Evolutionary conservation across 306 rosid genomes (phyloP), one percentile per base, ranked within the genome.

Genomic region (Sphenostylis stenocarpa): DNA sequence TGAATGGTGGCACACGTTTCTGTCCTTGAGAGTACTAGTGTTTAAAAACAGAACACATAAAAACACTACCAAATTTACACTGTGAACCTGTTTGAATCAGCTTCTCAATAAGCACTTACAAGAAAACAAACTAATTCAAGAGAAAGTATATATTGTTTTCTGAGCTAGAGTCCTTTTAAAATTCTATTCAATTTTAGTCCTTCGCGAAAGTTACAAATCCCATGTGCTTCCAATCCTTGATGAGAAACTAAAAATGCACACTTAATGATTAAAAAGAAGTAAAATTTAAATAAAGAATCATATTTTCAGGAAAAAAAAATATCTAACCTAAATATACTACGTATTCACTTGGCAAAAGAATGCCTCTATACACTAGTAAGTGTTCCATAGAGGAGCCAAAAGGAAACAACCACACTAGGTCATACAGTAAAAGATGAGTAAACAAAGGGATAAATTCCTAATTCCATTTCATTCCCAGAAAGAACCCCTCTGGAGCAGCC

Each of bases 401-500:
- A 26, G 5, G 51, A 26, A 67, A 28, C 26, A 67, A 28, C 45
- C 72, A 76, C n/a, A 77, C 14, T 39, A 28, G 78, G 69, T 53
- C 49, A 43, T 21, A 7, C 3, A 4, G 17, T 8, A 74, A 24
- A 39, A 67, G 29, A 24, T 4, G 63, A 24, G 3, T 26, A 9
- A 21, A 58, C 38, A 58, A 58, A 28, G 17, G 61, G 38, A 10
- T 15, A 47, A 48, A 33, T 78, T 39, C 13, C 26, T 38, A 20
- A 52, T 79, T 75, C 69, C 20, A 75, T 36, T 69, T 33, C 19
- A 60, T n/a, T 47, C n/a, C n/a, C n/a, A n/a, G n/a, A n/a, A n/a
- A n/a, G n/a, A n/a, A n/a, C n/a, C n/a, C n/a, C n/a, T n/a, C n/a
- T n/a, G n/a, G n/a, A n/a, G n/a, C 43, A 38, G 0, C 1, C 12